Evolutionary conservation across 1,139 yeast species (phyloP), one percentile per base, ranked within the genome.

Genomic region (Hyphopichia wangnamkhiaoensis): DNA sequence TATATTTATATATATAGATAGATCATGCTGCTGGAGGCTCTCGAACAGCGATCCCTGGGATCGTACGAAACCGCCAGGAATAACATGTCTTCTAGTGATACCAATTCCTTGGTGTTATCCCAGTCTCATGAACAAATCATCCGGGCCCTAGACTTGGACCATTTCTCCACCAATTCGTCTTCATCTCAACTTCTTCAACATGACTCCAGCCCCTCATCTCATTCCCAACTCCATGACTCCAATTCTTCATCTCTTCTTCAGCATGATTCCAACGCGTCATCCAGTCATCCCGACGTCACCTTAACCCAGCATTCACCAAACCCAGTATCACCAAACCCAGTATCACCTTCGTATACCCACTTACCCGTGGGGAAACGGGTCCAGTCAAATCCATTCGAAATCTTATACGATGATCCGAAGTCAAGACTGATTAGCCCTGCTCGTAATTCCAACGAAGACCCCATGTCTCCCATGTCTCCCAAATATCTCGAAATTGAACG

Each of bases 311-410:
- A 30, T 30, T 2, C 16, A 10, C 21, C 27, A 29, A 7, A 8
- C 16, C 23, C 33, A 25, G 16, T 31, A 25, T 13, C 32, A 31
- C 27, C 37, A 31, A 19, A 16, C 9, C 16, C 20, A n/a, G 21
- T 15, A 23, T 7, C 13, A 7, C 29, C 29, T 26, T 26, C 29
- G 13, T 26, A 26, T 13, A 26, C 29, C 15, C 29, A 26, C n/a
- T 24, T n/a, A 37, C 38, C 31, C 52, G 44, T 42, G n/a, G n/a
- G n/a, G n/a, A 48, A 42, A 40, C 34, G 53, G 41, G 42, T 47
- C 3, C 38, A 43, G 4, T 50, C 58, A 2, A 54, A 58, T 35
- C 63, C 63, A 2, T 57, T 57, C 42, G 60, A 52, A 34, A 41
- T 57, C 3, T 35, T 58, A 3, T 56, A 57, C 30, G 47, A 5